These are phyloP conservation scores for Leavenworthia alabamica DNA, from an alignment of 345 rosid genomes.

Conservation along the genomic window DNA sequence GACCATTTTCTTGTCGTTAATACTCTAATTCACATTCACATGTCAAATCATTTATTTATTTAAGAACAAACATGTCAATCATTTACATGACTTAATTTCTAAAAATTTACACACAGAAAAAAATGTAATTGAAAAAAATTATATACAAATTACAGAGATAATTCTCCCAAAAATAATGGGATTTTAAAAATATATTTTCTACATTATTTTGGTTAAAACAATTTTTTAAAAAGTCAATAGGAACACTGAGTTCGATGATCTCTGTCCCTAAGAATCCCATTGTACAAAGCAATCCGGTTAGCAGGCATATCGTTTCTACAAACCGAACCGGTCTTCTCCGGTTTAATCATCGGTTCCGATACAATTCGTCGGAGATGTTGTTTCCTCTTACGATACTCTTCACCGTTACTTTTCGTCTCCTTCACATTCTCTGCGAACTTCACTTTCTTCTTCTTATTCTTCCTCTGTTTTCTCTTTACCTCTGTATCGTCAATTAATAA, in stretches of 20 bases:
- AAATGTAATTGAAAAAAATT: not conserved
- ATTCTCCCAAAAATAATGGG: not conserved
- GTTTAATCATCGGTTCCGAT: slow-evolving; percentile 10
- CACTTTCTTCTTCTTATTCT: slow-evolving; percentile 53
- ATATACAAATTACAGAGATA: slow-evolving; percentile 7
- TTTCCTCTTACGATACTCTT: slow-evolving; percentile 45
- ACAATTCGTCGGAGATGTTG: slow-evolving; percentile 15
- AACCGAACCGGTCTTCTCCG: slow-evolving; percentile 18
- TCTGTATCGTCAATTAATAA: slow-evolving; percentile 20
- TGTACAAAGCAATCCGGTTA: slow-evolving; percentile 58
- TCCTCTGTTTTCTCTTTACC: slow-evolving; percentile 36
- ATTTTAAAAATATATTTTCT: too few species aligned
- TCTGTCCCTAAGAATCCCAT: slow-evolving; percentile 62
- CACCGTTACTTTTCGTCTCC: slow-evolving; percentile 51
- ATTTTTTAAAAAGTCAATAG: slow-evolving; percentile 28
- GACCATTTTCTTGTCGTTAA: not conserved
- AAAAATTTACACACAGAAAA: not conserved
- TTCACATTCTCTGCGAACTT: slow-evolving; percentile 72
- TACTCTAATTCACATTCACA: not conserved
- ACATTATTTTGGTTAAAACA: not conserved
- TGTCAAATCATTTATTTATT: not conserved
- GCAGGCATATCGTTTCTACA: slow-evolving; percentile 50
- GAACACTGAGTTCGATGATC: slow-evolving; percentile 41
- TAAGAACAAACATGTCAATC: not conserved
- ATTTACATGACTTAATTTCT: slow-evolving; percentile 5